Conservation (phyloP, 306 rosid genomes). For the Cajanus cajan region DNA sequence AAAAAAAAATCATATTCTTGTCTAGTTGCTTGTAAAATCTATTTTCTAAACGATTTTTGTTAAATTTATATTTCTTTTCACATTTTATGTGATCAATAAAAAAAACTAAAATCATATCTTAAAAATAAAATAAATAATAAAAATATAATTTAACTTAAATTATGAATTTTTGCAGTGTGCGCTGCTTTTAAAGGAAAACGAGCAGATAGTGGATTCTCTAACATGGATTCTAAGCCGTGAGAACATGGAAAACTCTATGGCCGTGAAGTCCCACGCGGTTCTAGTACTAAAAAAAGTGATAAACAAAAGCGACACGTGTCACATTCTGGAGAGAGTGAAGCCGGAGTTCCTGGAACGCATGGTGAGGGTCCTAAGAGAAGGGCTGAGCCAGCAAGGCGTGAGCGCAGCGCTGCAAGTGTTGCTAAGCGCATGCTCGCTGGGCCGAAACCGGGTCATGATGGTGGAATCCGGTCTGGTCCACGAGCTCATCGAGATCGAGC, state of each 20-base stretch:
- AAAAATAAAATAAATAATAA: too few relatives aligned
- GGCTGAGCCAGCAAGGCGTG: slow-evolving; percentile 42
- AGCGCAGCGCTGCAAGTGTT: slow-evolving; percentile 49
- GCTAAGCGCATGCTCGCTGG: slow-evolving; percentile 31
- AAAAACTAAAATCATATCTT: too few relatives aligned
- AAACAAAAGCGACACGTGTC: slow-evolving; percentile 18
- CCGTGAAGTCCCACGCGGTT: slow-evolving; percentile 40
- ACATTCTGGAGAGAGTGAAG: slow-evolving; percentile 31
- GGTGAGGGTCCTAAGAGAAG: slow-evolving; percentile 27
- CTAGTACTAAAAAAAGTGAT: slow-evolving; percentile 39
- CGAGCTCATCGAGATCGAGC: slow-evolving; percentile 56
- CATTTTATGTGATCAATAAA: too few relatives aligned
- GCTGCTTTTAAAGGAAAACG: slow-evolving; percentile 23
- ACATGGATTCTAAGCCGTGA: slow-evolving; percentile 41
- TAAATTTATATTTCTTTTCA: too few relatives aligned
- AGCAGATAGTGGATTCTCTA: slow-evolving; percentile 37
- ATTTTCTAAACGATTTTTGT: too few relatives aligned
- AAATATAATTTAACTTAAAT: too few relatives aligned
- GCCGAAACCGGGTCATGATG: slow-evolving; percentile 46
- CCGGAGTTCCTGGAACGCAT: slow-evolving; percentile 43
- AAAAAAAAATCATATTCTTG: too few relatives aligned
- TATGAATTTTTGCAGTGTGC: neutral
- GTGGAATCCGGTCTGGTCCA: slow-evolving; percentile 43
- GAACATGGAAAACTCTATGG: slow-evolving; percentile 13
- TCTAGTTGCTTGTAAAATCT: too few relatives aligned